phyloP scores from a whole-genome alignment of 2,329 filamentous ascomycete species.

The Cytospora chrysosperma region DNA sequence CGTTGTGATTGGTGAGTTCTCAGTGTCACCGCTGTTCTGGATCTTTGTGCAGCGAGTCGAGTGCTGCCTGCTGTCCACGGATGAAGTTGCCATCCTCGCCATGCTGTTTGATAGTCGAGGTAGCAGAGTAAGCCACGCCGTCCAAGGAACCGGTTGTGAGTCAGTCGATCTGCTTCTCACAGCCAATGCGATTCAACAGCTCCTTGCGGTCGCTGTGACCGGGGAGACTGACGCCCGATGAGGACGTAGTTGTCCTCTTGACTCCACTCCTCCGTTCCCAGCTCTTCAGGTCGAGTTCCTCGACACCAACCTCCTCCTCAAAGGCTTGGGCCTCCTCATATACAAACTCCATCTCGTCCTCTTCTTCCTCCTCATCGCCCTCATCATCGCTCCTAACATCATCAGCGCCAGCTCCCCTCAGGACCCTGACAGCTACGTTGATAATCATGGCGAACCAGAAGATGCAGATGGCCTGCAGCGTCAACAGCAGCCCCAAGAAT shows the following conservation, averaged over 20 bases:
- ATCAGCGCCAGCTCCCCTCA: constrained; percentile 75
- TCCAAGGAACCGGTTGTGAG: not conserved
- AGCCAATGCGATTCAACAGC: constrained; percentile 77
- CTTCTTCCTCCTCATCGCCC: constrained; percentile 64
- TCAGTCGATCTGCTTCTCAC: constrained; percentile 68
- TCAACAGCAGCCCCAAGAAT: constrained; percentile 75
- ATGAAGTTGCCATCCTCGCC: not conserved
- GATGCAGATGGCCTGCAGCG: constrained; percentile 76
- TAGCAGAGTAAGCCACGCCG: not conserved
- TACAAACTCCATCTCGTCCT: constrained; percentile 50
- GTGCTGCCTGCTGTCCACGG: not conserved
- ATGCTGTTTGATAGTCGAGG: not conserved
- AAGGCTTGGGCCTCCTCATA: constrained; percentile 57
- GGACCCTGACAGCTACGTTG: constrained; percentile 75
- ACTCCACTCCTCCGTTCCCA: constrained; percentile 59
- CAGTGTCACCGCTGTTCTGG: not conserved
- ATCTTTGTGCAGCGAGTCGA: not conserved
- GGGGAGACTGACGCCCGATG: constrained; percentile 62
- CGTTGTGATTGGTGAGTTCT: not conserved
- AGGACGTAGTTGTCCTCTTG: constrained; percentile 49
- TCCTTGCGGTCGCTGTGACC: constrained; percentile 77
- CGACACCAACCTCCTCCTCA: constrained; percentile 75
- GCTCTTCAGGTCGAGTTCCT: constrained; percentile 65
- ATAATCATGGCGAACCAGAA: constrained; percentile 89
- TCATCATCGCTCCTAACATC: constrained; percentile 88